These are phyloP conservation scores for Verticillium nonalfalfae DNA, from an alignment of 2,329 filamentous ascomycete genomes.

Conservation along the genomic window DNA sequence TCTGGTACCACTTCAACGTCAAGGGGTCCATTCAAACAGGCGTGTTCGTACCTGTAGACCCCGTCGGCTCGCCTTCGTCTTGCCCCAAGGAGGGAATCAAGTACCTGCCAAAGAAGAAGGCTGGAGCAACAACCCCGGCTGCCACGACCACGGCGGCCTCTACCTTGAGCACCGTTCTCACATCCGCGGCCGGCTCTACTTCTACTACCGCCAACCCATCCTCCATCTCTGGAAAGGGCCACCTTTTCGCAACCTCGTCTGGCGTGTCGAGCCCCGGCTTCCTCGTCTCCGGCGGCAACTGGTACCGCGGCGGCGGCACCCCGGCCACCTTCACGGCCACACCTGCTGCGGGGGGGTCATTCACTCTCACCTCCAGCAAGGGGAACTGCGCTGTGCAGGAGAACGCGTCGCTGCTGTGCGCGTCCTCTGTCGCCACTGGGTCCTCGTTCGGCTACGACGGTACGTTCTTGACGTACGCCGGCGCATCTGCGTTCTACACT, in stretches of 20 bases:
- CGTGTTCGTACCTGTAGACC: conserved; percentile 49
- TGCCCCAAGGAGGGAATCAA: conserved; percentile 59
- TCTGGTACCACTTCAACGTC: conserved; percentile 60
- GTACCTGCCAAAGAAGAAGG: conserved; percentile 51
- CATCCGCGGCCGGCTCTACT: not conserved
- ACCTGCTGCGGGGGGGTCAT: conserved; percentile 12
- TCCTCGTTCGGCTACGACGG: conserved; percentile 18
- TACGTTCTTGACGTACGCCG: conserved; percentile 15
- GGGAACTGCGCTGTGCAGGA: conserved; percentile 13
- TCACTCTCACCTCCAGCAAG: conserved; percentile 17
- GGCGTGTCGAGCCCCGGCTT: conserved; percentile 7
- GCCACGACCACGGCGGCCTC: conserved; percentile 2
- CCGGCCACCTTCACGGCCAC: conserved; percentile 18
- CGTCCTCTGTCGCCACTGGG: conserved; percentile 7
- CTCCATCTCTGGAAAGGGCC: conserved; percentile 10
- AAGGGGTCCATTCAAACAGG: conserved; percentile 53
- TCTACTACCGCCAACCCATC: not conserved
- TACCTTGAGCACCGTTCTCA: not conserved
- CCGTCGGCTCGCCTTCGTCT: conserved; percentile 50
- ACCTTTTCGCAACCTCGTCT: conserved; percentile 8
- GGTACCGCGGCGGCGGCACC: conserved; percentile 18
- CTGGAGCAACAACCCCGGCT: conserved; percentile 1
- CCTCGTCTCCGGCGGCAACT: conserved; percentile 17
- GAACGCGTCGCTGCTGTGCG: conserved; percentile 12
- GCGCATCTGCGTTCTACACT: conserved; percentile 14